Conservation (phyloP, 2,329 filamentous ascomycete genomes). For the Pyrenophora graminea region DNA sequence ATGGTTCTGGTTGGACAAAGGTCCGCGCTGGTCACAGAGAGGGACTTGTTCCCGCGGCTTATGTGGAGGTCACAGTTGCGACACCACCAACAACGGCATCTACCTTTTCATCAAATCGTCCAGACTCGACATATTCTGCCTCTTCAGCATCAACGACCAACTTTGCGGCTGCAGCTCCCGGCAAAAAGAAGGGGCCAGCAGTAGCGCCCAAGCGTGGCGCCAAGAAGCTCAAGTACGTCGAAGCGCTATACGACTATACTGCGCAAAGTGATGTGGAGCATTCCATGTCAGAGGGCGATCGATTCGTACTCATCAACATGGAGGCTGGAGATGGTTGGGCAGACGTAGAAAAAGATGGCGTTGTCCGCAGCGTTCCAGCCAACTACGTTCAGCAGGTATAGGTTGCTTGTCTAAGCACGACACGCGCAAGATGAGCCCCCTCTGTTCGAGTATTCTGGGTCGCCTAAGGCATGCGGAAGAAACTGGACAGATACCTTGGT, state of each 20-base stretch:
- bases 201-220: constrained; percentile 89
- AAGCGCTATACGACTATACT: constrained; percentile 89
- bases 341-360: constrained; percentile 90
- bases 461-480: neutral
- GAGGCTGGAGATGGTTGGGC: constrained; percentile 95
- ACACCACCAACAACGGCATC: constrained; percentile 46
- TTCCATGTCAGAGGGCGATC: constrained; percentile 87
- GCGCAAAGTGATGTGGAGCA: constrained; percentile 86
- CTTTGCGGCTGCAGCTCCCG: constrained; percentile 40
- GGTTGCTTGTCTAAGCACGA: constrained; percentile 22
- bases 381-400: constrained; percentile 84
- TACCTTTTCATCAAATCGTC: constrained; percentile 43
- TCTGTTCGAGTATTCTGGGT: constrained; percentile 4
- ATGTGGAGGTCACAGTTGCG: constrained; percentile 68
- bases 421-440: constrained; percentile 15
- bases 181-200: constrained; percentile 86
- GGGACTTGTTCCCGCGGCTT: constrained; percentile 85
- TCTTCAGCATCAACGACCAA: constrained; percentile 75
- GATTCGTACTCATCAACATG: constrained; percentile 84
- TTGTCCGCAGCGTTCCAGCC: constrained; percentile 86
- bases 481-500: neutral
- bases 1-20: constrained; percentile 90
- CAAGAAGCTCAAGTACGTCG: constrained; percentile 91
- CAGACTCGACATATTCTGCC: constrained; percentile 69
- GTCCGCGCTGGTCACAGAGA: constrained; percentile 75